A percentile compares a stretch with the other conserved stretches of the same genome.
phyloP scores from a whole-genome alignment of 176 grass and related monocot species.

The Rhipidocladum racemiflorum region DNA sequence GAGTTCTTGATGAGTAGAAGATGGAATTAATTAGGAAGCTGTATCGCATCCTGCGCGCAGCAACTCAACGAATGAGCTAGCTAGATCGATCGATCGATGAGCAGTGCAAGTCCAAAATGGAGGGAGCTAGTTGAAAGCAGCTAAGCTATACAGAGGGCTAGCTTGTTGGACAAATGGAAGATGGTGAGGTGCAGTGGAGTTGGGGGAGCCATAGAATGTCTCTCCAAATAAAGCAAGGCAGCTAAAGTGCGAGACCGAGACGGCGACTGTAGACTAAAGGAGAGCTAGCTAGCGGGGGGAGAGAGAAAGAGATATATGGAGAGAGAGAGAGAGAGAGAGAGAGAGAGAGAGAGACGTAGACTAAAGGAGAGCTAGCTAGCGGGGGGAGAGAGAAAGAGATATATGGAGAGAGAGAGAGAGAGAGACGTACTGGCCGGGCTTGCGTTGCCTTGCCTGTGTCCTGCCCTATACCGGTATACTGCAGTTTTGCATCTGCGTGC shows the following conservation, averaged over 20 bases:
- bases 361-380: background rate
- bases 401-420: too few relatives aligned
- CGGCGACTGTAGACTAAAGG: slow-evolving; percentile 35
- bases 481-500: slow-evolving; percentile 12
- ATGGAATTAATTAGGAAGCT: background rate
- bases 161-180: slow-evolving; percentile 4
- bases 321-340: too few relatives aligned
- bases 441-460: background rate
- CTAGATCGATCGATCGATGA: background rate
- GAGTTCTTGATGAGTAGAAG: background rate
- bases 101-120: background rate
- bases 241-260: slow-evolving; percentile 39
- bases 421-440: background rate
- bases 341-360: background rate
- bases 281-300: background rate
- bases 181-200: slow-evolving; percentile 37
- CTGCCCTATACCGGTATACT: background rate
- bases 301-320: too few relatives aligned
- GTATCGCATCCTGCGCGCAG: background rate
- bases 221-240: slow-evolving; percentile 69
- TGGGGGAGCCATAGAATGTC: slow-evolving; percentile 53
- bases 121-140: background rate
- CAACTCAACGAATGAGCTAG: background rate
- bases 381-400: background rate
- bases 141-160: background rate